These are phyloP conservation scores for Paramecium pentaurelia DNA, from an alignment of 73 alveolate species.

Conservation along the genomic window DNA sequence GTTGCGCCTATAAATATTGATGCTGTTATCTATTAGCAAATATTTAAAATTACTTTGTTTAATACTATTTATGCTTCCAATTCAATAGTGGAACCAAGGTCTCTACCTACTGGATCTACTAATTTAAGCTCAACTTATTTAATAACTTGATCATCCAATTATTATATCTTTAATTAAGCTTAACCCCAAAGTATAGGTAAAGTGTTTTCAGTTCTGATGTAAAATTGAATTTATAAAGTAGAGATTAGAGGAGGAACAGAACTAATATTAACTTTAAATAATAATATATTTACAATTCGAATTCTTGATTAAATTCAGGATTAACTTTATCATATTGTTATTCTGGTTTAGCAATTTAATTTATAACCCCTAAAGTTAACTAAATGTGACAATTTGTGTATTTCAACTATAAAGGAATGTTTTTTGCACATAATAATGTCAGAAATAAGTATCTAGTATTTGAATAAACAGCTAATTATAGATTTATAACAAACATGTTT, in stretches of 20 bases:
- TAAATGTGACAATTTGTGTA: background rate
- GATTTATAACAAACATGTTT: background rate
- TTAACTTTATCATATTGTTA: background rate
- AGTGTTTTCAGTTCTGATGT: background rate
- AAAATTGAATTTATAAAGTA: background rate
- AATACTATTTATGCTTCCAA: constrained; percentile 3
- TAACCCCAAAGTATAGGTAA: background rate
- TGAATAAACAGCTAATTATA: background rate
- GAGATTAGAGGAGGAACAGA: background rate
- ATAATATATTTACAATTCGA: constrained; percentile 3
- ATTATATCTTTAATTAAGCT: background rate
- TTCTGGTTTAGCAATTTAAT: background rate
- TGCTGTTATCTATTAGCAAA: background rate
- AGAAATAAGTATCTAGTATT: constrained; percentile 1
- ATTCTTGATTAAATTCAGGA: constrained; percentile 28
- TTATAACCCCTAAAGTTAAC: background rate
- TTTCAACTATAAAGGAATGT: background rate
- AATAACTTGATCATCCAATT: constrained; percentile 1
- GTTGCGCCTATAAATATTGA: background rate
- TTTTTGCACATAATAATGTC: background rate
- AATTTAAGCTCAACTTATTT: background rate
- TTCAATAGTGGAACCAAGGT: background rate
- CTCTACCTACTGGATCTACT: constrained; percentile 45
- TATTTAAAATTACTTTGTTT: background rate
- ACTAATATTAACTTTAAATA: background rate